Evolutionary conservation across 257 asterid genomes (phyloP).

Genomic region (Solanum pennellii): DNA sequence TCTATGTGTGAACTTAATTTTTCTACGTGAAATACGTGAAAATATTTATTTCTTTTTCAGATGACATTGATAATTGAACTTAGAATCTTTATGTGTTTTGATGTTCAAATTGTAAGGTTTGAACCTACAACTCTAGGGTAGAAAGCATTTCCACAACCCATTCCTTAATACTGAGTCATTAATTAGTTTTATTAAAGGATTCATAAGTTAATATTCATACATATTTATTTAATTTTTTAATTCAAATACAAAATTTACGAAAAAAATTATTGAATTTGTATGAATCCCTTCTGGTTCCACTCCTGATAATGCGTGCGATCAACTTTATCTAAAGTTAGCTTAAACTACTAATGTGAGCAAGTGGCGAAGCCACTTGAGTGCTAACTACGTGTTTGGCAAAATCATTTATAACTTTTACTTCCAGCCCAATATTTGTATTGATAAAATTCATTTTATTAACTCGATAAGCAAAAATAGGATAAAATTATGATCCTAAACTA

Average conservation of each 20-base stretch:
- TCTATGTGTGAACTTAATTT: not conserved
- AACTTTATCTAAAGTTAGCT: not conserved
- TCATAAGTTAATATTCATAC: not conserved
- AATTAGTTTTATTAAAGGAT: too few relatives aligned
- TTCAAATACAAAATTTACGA: rapidly evolving
- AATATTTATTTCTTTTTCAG: not conserved
- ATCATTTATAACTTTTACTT: not conserved
- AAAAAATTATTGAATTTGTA: too few relatives aligned
- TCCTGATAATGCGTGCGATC: not conserved
- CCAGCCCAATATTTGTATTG: not conserved
- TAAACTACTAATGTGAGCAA: not conserved
- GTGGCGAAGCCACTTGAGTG: not conserved
- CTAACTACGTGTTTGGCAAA: not conserved
- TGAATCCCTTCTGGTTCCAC: rapidly evolving
- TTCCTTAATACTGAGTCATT: not conserved
- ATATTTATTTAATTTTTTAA: too few relatives aligned
- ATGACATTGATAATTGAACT: not conserved
- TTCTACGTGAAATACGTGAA: not conserved
- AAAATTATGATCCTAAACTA: too few relatives aligned
- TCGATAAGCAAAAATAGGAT: too few relatives aligned
- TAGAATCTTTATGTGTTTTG: not conserved
- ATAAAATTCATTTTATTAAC: too few relatives aligned
- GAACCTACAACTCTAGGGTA: not conserved
- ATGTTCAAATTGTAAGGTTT: not conserved
- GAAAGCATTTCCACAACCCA: too few relatives aligned